Evolutionary conservation across 1,284 basidiomycete genomes (phyloP).

Genomic region (Hypsizygus ulmarius): DNA sequence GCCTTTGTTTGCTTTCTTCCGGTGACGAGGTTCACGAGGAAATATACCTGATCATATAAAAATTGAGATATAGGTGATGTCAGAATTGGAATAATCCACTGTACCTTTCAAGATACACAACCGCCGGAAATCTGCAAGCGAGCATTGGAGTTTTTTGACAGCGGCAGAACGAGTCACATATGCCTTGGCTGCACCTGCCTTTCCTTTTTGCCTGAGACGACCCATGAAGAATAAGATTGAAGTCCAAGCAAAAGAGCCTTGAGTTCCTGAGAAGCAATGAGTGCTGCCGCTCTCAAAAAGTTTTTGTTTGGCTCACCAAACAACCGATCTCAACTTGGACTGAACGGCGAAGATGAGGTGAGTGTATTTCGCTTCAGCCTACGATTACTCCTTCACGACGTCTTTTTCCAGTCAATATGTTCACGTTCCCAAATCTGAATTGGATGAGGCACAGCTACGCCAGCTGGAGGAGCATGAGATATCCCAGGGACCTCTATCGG

Average conservation of each 20-base stretch:
- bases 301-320: conserved; percentile 34
- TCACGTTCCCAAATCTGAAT: conserved; percentile 94
- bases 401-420: conserved; percentile 82
- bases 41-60: conserved; percentile 76
- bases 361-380: conserved; percentile 6
- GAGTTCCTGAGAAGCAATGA: conserved; percentile 1
- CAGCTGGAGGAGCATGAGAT: conserved; percentile 97
- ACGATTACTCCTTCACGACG: conserved; percentile 11
- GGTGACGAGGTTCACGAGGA: conserved; percentile 90
- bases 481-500: conserved; percentile 95
- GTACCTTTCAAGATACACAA: conserved; percentile 97
- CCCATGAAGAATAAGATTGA: conserved; percentile 59
- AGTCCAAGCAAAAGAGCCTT: not conserved
- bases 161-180: conserved; percentile 91
- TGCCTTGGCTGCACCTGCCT: conserved; percentile 92
- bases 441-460: conserved; percentile 94
- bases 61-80: conserved; percentile 10
- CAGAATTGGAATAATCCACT: conserved; percentile 13
- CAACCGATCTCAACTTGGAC: conserved; percentile 18
- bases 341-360: conserved; percentile 21
- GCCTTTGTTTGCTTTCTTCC: conserved; percentile 97
- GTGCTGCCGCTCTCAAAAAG: conserved; percentile 20
- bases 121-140: conserved; percentile 94
- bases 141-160: conserved; percentile 92
- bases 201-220: conserved; percentile 86